Base-by-base conservation (phyloP, 495 filamentous ascomycete genomes). In the Penicillium pancosmium region DNA sequence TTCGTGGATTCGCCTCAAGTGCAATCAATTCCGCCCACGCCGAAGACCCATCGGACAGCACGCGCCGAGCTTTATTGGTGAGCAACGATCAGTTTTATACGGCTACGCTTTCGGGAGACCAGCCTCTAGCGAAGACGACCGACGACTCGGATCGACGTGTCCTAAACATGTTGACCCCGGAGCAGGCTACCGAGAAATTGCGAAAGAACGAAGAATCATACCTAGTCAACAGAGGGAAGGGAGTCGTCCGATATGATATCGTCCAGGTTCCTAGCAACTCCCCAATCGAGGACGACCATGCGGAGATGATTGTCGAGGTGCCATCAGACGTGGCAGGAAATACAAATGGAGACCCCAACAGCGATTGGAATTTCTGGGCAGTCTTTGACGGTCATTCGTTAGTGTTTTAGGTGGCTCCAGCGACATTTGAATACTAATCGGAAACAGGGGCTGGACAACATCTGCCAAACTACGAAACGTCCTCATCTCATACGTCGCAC, bases 361-460 rank as follows among this genome's bases (percentile, higher is more conserved):
- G 83, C 57, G 94, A 99, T 68, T 99, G 94, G 94, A 98, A 97
- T 91, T 99, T 99, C 71, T 99, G 95, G 95, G 93, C 91, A 40
- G 92, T 99, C 12, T 99, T 96, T 74, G 94, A 99, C 70, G 94
- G 94, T 1, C 94, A 98, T 73, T 89, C 90, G 91, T 93, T 74
- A 70, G 83, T 82, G 27, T 5, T 38, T 5, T 6, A 4, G 38
- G 46, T 23, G 31, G 0, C 27, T 35, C 23, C 33, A 40, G 4
- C 35, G 34, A 52, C 9, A n/a, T 23, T 19, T 21, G 46, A 21
- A 9, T 48, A 51, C 65, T 73, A 34, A 73, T 48, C 34, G 34
- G 15, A 41, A 48, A n/a, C 61, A 93, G 91, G 27, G 94, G 94
- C 64, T 98, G 94, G 94, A 96, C 94, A 6, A 99, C 94, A 16